Conservation (phyloP, 2,329 filamentous ascomycete genomes). For the Dendryphion nanum region DNA sequence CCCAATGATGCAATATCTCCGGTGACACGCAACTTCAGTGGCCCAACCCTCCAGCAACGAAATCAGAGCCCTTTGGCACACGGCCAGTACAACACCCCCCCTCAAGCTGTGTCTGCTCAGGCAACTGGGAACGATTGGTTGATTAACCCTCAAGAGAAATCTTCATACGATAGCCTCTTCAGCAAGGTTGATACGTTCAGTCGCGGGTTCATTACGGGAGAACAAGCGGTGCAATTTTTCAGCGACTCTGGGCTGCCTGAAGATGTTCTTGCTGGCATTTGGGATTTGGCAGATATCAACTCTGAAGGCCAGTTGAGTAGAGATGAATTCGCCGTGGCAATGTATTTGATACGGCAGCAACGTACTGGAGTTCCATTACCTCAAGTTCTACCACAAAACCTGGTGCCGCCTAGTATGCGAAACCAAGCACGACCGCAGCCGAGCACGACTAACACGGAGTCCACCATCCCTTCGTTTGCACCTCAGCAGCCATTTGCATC, state of each 20-base stretch:
- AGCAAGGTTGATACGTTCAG: slow-evolving; percentile 76
- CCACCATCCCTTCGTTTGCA: slow-evolving; percentile 22
- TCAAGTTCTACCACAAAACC: slow-evolving; percentile 70
- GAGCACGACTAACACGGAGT: background rate
- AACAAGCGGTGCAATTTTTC: slow-evolving; percentile 92
- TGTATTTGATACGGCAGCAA: slow-evolving; percentile 94
- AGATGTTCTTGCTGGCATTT: slow-evolving; percentile 87
- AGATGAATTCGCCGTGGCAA: slow-evolving; percentile 95
- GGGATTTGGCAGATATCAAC: slow-evolving; percentile 94
- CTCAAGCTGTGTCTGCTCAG: slow-evolving; percentile 49
- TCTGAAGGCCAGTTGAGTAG: slow-evolving; percentile 80
- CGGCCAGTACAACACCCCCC: slow-evolving; percentile 48
- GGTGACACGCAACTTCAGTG: slow-evolving; percentile 81
- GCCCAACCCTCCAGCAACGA: slow-evolving; percentile 52
- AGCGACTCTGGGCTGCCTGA: slow-evolving; percentile 88
- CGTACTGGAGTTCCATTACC: slow-evolving; percentile 72
- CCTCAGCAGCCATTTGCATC: slow-evolving; percentile 45
- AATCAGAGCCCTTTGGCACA: slow-evolving; percentile 61
- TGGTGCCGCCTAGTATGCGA: slow-evolving; percentile 86
- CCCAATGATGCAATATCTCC: slow-evolving; percentile 54
- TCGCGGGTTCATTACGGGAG: slow-evolving; percentile 83
- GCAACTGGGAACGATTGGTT: slow-evolving; percentile 71
- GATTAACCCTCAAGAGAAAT: slow-evolving; percentile 79
- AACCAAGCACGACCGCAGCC: slow-evolving; percentile 50
- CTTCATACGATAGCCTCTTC: slow-evolving; percentile 84